Base-by-base conservation (phyloP, 208 protist genomes). In the Herpetomonas samuelpessoai region DNA sequence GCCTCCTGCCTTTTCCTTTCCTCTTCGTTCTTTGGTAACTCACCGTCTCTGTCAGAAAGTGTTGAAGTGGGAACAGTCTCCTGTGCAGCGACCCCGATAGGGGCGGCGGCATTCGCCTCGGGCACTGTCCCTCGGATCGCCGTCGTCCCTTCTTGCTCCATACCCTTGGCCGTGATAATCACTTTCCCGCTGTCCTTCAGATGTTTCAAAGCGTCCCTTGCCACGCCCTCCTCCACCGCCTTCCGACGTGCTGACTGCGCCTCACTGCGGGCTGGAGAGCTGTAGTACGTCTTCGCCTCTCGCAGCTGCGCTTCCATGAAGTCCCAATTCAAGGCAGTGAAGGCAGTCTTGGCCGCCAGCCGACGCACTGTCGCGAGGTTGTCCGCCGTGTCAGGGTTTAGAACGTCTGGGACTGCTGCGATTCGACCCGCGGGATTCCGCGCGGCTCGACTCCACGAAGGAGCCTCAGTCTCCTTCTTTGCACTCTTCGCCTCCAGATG, bases 221-320 rank as follows among this genome's bases (percentile, higher is more conserved):
- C 68, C 2, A 70, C 76, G 26, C 71, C 62, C 25, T 81, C 72
- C 62, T 92, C 86, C 21, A 65, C 56, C 54, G 68, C 62, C 25
- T 56, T 58, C 53, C 79, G 76, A 25, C 66, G 58, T 14, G 60
- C 50, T 2, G 26, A 44, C 53, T 71, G 63, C 3, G 63, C 71
- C 18, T 48, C 58, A 0, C 44, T 47, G 28, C 86, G 82, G 16
- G 38, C 69, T 24, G 56, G 61, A 25, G 78, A 90, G 14, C 0
- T 62, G 68, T 83, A 93, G 69, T 93, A 93, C 10, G 45, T 41
- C 35, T 50, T 35, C 19, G 86, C 86, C 19, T 64, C 48, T 10
- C 59, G 28, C 51, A 83, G 65, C 57, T 90, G 86, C 48, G 59
- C 46, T 41, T 84, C 65, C 6, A 93, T 73, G 76, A 93, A 93